phyloP scores from a whole-genome alignment of 2,329 filamentous ascomycete genomes.

The Diaporthe citri region DNA sequence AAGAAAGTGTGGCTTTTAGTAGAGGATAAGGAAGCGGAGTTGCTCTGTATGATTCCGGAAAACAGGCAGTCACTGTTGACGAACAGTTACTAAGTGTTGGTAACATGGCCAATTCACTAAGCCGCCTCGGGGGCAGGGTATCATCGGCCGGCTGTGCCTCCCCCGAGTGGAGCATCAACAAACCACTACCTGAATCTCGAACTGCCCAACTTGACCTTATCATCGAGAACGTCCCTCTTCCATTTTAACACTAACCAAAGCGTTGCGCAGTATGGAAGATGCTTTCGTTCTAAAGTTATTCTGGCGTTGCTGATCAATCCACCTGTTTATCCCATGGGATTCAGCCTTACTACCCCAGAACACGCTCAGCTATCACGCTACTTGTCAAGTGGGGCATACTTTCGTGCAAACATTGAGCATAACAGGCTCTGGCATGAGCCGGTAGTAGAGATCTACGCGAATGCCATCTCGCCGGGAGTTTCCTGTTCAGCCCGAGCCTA shows the following conservation, averaged over 20 bases:
- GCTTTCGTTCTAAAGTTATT: background rate
- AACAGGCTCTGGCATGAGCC: constrained; percentile 8
- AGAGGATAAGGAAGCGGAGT: too few species aligned
- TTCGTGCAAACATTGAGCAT: background rate
- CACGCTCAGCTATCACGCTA: background rate
- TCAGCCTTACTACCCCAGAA: background rate
- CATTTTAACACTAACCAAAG: background rate
- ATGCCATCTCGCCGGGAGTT: background rate
- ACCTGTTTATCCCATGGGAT: background rate
- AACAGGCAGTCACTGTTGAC: background rate
- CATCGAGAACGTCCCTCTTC: background rate
- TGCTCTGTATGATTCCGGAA: background rate
- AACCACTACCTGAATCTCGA: background rate
- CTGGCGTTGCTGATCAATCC: background rate
- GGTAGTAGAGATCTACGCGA: background rate
- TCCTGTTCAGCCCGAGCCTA: background rate
- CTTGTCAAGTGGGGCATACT: background rate
- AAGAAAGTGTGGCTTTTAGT: background rate
- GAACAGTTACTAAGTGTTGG: too few species aligned
- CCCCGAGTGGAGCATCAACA: background rate
- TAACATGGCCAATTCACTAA: too few species aligned
- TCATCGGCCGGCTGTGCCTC: background rate
- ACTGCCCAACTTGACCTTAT: background rate
- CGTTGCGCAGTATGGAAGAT: background rate
- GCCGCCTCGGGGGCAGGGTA: background rate